Conservation (phyloP, 2,329 filamentous ascomycete genomes). For the Ceratocystiopsis brevicomis region DNA sequence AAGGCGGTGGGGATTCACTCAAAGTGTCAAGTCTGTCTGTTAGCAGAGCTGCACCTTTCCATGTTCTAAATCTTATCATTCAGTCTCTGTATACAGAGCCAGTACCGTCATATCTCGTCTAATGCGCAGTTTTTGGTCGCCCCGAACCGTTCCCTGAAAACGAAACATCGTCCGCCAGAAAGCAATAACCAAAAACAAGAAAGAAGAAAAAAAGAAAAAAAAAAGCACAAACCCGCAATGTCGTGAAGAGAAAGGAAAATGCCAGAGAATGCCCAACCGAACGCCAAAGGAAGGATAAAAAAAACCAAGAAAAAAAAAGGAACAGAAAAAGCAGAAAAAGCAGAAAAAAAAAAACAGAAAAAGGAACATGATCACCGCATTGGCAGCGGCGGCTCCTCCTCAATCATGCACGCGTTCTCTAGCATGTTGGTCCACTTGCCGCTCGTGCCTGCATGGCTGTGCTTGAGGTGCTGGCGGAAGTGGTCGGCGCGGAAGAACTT, state of each 20-base stretch:
- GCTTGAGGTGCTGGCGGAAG: constrained; percentile 94
- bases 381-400: constrained; percentile 47
- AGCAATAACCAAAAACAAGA: neutral
- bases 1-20: no score
- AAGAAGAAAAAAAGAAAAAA: neutral
- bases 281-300: neutral
- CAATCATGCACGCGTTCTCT: constrained; percentile 91
- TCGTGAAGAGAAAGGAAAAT: neutral
- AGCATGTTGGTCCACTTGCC: constrained; percentile 99
- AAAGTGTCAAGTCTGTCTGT: neutral
- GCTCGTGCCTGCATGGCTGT: constrained; percentile 87
- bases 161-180: neutral
- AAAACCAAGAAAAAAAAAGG: neutral
- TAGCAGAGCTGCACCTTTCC: no score
- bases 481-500: constrained; percentile 97
- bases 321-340: neutral
- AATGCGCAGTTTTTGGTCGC: neutral
- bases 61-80: constrained; percentile 1
- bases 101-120: constrained; percentile 1
- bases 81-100: neutral
- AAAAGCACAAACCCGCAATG: neutral
- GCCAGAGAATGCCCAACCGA: neutral
- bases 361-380: constrained; percentile 12
- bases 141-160: neutral
- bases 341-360: neutral